Conservation (phyloP, 371 early-diverging fungal genomes). For the Mucor racemosus region DNA sequence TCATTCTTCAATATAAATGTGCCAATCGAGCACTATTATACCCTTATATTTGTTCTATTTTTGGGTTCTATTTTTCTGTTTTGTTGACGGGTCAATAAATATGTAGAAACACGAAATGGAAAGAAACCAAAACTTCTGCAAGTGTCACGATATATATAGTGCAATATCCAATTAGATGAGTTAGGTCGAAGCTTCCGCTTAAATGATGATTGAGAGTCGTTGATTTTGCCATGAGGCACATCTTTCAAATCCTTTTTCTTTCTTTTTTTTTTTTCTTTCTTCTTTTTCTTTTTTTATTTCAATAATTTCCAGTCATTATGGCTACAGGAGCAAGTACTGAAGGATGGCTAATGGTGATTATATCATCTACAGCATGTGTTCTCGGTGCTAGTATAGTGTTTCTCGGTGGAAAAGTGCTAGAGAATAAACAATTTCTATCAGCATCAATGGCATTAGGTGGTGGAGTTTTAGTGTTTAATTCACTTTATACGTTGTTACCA, state of each 20-base stretch:
- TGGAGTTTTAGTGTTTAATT: conserved; percentile 33
- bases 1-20: too few relatives aligned
- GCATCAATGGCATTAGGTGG: conserved; percentile 34
- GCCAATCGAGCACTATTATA: too few relatives aligned
- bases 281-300: background rate
- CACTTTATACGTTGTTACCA: conserved; percentile 33
- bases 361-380: conserved; percentile 33
- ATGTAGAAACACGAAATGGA: background rate
- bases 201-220: background rate
- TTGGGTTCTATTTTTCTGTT: too few relatives aligned
- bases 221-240: background rate
- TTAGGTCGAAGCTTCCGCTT: background rate
- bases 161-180: background rate
- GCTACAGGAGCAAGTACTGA: conserved; percentile 6
- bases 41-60: too few relatives aligned
- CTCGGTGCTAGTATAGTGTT: conserved; percentile 32
- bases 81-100: too few relatives aligned
- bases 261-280: conserved; percentile 1
- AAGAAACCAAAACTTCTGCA: background rate
- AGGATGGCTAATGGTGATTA: conserved; percentile 31
- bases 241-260: conserved; percentile 5
- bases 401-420: conserved; percentile 16
- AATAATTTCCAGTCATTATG: background rate
- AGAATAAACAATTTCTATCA: conserved; percentile 27
- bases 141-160: background rate